Evolutionary conservation across 306 rosid genomes (phyloP).

Genomic region (Phaseolus lunatus): DNA sequence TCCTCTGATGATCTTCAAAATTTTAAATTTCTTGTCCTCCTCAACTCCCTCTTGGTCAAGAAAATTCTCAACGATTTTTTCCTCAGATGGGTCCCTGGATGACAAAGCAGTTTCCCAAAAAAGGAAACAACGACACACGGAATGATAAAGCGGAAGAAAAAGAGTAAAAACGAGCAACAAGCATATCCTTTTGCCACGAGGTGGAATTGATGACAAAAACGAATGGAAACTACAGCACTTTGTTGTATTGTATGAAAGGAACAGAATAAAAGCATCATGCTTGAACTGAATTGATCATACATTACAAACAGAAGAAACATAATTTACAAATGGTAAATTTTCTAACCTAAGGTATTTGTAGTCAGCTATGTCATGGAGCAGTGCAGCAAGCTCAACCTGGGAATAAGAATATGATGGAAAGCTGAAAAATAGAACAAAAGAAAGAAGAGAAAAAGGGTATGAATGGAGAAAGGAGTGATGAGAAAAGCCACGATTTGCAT

Average conservation of each 20-base stretch:
- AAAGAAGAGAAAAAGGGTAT: not conserved
- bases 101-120: conserved; percentile 16
- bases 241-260: not conserved
- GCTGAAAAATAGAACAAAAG: not conserved
- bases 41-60: conserved; percentile 75
- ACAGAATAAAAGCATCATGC: not conserved
- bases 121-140: no score
- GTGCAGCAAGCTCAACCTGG: conserved; percentile 92
- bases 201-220: no score
- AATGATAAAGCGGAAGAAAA: not conserved
- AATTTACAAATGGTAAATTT: no score
- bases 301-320: not conserved
- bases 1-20: conserved; percentile 69
- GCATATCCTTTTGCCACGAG: not conserved
- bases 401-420: not conserved
- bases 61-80: conserved; percentile 70
- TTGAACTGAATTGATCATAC: not conserved
- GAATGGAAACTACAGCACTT: not conserved
- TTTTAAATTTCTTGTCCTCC: conserved; percentile 59
- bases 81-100: conserved; percentile 78
- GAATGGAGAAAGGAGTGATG: not conserved
- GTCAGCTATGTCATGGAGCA: conserved; percentile 91
- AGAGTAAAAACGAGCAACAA: not conserved
- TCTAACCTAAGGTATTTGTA: conserved; percentile 85
- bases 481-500: conserved; percentile 66